Conservation (phyloP, 345 rosid species). For the Trapa incisa region DNA sequence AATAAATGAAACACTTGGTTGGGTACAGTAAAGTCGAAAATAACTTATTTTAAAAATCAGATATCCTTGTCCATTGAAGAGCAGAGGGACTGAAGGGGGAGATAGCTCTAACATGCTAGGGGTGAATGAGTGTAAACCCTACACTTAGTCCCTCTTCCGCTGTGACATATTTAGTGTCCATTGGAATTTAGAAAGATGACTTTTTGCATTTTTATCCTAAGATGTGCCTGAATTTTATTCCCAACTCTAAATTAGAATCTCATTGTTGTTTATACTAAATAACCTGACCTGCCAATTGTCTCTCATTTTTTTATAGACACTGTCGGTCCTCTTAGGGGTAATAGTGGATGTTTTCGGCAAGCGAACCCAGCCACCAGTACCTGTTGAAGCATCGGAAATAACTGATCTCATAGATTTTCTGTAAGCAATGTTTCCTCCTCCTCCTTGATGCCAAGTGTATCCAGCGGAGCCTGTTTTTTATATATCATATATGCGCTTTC, state of each 20-base stretch:
- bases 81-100: background rate
- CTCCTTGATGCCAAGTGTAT: background rate
- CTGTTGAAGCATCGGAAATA: constrained; percentile 74
- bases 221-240: no score
- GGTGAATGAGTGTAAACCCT: no score
- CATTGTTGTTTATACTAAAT: background rate
- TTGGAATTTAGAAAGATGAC: no score
- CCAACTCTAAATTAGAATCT: no score
- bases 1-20: no score
- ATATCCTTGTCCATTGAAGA: background rate
- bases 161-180: no score
- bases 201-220: no score
- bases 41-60: background rate
- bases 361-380: constrained; percentile 38
- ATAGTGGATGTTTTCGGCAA: constrained; percentile 80
- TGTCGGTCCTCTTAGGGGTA: constrained; percentile 45
- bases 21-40: background rate
- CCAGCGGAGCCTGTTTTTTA: background rate
- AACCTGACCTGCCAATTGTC: constrained; percentile 5
- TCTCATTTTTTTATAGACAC: constrained; percentile 32
- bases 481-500: background rate
- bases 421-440: constrained; percentile 29
- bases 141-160: no score
- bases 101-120: no score
- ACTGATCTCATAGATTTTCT: constrained; percentile 76